Evolutionary conservation across 306 rosid genomes (phyloP).

Genomic region (Boehmeria nivea): DNA sequence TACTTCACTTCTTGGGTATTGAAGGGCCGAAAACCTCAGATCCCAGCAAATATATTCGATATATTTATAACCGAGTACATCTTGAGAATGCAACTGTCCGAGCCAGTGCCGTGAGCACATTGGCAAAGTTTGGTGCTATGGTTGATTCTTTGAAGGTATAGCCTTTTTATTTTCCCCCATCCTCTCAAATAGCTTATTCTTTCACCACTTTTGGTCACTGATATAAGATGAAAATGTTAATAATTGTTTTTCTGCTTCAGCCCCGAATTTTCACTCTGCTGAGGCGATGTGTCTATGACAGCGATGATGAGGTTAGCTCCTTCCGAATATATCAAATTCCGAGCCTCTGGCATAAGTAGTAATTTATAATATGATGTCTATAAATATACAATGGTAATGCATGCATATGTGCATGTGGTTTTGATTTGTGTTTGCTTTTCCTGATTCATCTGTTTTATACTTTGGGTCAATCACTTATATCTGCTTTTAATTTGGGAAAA

Average conservation of each 20-base stretch:
- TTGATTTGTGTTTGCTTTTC: not conserved
- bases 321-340: slow-evolving; percentile 8
- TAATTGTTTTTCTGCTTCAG: slow-evolving; percentile 40
- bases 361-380: not conserved
- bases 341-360: not conserved
- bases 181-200: not conserved
- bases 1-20: slow-evolving; percentile 90
- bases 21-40: slow-evolving; percentile 99
- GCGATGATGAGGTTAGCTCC: slow-evolving; percentile 83
- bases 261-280: slow-evolving; percentile 83
- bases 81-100: slow-evolving; percentile 98
- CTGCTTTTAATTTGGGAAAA: too few relatives aligned
- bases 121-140: slow-evolving; percentile 92
- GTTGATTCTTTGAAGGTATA: slow-evolving; percentile 80
- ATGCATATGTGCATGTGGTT: not conserved
- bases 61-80: slow-evolving; percentile 92
- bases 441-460: too few relatives aligned
- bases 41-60: slow-evolving; percentile 93
- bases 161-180: slow-evolving; percentile 4
- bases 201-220: slow-evolving; percentile 7
- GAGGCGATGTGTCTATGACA: slow-evolving; percentile 88
- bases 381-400: not conserved
- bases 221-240: slow-evolving; percentile 17
- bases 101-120: slow-evolving; percentile 96
- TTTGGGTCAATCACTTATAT: too few relatives aligned